Conservation (phyloP, 2,329 filamentous ascomycete species). For the Rugonectria rugulosa region DNA sequence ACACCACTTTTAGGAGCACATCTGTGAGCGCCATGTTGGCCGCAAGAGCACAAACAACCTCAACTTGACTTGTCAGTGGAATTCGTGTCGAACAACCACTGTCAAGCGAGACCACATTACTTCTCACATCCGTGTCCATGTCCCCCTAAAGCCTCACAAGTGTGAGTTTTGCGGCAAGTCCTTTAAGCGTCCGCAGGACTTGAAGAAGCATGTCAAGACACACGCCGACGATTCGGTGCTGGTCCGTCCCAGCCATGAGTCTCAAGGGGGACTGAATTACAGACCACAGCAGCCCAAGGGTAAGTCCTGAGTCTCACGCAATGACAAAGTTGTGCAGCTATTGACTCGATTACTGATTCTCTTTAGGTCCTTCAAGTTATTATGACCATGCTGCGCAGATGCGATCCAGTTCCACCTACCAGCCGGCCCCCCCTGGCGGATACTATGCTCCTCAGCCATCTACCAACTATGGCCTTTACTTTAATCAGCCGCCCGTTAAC, state of each 20-base stretch:
- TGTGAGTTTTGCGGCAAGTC: constrained; percentile 99
- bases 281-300: constrained; percentile 61
- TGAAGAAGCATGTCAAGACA: constrained; percentile 99
- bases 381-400: constrained; percentile 73
- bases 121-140: constrained; percentile 97
- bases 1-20: constrained; percentile 75
- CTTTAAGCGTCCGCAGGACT: constrained; percentile 97
- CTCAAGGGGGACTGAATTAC: constrained; percentile 62
- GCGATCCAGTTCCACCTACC: constrained; percentile 64
- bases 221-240: constrained; percentile 94
- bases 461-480: constrained; percentile 78
- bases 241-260: constrained; percentile 60
- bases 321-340: constrained; percentile 8
- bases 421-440: constrained; percentile 57
- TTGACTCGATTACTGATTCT: constrained; percentile 48
- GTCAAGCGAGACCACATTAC: constrained; percentile 99
- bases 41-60: constrained; percentile 99
- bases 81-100: constrained; percentile 92
- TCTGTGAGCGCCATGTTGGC: constrained; percentile 97
- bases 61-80: constrained; percentile 97
- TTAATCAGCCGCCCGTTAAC: constrained; percentile 69
- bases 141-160: constrained; percentile 98
- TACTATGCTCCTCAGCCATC: constrained; percentile 66
- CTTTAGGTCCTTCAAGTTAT: constrained; percentile 62
- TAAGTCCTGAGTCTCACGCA: constrained; percentile 47